Percentiles rank a stretch among this genome's conserved stretches.
phyloP scores from a whole-genome alignment of 78 protist genomes.

The Chrysochromulina parva region DNA sequence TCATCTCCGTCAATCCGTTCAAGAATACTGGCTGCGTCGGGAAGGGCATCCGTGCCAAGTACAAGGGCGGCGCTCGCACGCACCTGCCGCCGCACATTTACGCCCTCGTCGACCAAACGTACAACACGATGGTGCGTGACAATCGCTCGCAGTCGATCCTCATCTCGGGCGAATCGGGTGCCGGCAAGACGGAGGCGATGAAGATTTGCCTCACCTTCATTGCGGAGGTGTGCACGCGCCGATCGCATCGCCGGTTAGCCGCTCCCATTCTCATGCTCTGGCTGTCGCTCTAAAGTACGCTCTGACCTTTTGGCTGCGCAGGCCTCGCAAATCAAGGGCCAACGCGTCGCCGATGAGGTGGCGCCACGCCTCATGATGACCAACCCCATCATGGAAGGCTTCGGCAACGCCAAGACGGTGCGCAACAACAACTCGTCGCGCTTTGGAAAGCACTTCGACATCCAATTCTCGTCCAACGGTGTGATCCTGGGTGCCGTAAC shows the following conservation, averaged over 20 bases:
- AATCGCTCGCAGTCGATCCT: neutral
- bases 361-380: constrained; percentile 46
- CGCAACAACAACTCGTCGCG: constrained; percentile 52
- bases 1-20: neutral
- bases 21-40: neutral
- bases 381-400: constrained; percentile 78
- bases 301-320: too few relatives aligned
- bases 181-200: constrained; percentile 55
- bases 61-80: neutral
- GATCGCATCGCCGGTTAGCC: neutral
- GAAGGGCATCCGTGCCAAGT: neutral
- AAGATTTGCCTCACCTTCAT: constrained; percentile 37
- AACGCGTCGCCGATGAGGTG: neutral
- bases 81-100: neutral
- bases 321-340: neutral
- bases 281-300: too few relatives aligned
- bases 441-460: constrained; percentile 49
- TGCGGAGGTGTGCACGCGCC: neutral
- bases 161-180: constrained; percentile 45
- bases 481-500: constrained; percentile 20
- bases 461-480: constrained; percentile 8
- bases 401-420: constrained; percentile 58
- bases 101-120: constrained; percentile 37
- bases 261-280: too few relatives aligned
- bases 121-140: neutral